Evolutionary conservation across 1,284 basidiomycete genomes (phyloP), one percentile per base, ranked within the genome.

Genomic region (Trametes hirsuta): DNA sequence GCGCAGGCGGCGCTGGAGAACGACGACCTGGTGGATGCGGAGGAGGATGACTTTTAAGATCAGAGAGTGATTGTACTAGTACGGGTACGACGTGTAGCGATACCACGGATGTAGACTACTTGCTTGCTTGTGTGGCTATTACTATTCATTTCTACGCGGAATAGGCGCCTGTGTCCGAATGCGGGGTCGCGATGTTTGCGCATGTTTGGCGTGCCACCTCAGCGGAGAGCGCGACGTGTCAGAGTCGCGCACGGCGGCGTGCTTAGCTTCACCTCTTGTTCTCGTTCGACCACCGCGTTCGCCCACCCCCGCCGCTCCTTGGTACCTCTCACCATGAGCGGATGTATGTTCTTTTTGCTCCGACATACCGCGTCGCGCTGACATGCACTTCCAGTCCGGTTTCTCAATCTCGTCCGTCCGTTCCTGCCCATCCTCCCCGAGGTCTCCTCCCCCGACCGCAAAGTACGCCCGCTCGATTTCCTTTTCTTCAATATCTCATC

Each of bases 391-490:
- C 10, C 72, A 93, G 94, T 96, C 79, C 91, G 94, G 80, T 95
- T 96, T 81, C 83, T 97, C 72, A 95, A 96, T 81, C 93, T 97
- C 75, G 94, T 97, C 80, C 88, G 93, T 77, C 94, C 94, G 63
- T 97, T 97, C 81, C 86, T 96, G 78, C 93, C 93, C 64, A 89
- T 96, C 72, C 83, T 95, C 66, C 95, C 95, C 59, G 95, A 98
- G 82, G 94, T 98, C 64, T 94, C 94, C 69, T 94, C 95, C 61
- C 95, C 95, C 60, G 95, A 97, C 81, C 90, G 94, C 76, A 97
- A 97, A 83, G 94, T 94, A 70, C 64, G 71, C 66, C 45, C 59
- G 47, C 14, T 15, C 14, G 11, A 21, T 46, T n/a, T 6, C 4
- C 25, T 34, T n/a, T 15, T 46, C 37, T 35, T 12, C 30, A 37